Conservation (phyloP, 148 eudicot genomes). For the Fagopyrum homotropicum region DNA sequence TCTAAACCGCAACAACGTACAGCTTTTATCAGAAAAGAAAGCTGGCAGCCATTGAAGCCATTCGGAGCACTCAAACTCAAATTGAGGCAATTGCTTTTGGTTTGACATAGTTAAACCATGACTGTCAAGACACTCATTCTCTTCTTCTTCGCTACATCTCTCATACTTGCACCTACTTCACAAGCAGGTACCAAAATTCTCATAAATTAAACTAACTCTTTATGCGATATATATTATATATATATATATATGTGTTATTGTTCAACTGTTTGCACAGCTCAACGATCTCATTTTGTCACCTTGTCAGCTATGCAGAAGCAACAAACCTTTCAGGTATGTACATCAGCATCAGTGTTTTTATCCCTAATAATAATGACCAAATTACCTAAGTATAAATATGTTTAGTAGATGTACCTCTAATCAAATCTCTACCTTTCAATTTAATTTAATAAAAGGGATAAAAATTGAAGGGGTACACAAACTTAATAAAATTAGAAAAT, state of each 20-base stretch:
- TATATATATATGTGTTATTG: background rate
- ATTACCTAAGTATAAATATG: too few relatives aligned
- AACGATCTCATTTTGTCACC: conserved; percentile 22
- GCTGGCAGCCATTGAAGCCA: background rate
- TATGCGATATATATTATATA: too few relatives aligned
- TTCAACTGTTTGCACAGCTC: conserved; percentile 26
- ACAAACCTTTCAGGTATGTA: background rate
- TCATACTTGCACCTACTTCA: background rate
- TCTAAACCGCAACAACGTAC: too few relatives aligned
- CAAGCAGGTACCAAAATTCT: conserved; percentile 42
- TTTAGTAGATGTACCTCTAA: too few relatives aligned
- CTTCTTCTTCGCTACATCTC: background rate
- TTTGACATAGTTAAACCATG: background rate
- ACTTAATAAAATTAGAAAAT: too few relatives aligned
- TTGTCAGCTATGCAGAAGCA: conserved; percentile 19
- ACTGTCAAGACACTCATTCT: background rate
- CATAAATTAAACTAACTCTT: too few relatives aligned
- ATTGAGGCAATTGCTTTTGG: background rate
- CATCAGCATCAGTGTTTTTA: too few relatives aligned
- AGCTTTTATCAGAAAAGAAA: too few relatives aligned
- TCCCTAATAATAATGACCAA: too few relatives aligned
- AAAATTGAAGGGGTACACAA: too few relatives aligned
- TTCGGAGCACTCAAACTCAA: background rate
- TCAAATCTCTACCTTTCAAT: too few relatives aligned
- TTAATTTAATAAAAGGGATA: too few relatives aligned